phyloP scores from a whole-genome alignment of 176 grass and related monocot species.

The Luzula sylvatica region DNA sequence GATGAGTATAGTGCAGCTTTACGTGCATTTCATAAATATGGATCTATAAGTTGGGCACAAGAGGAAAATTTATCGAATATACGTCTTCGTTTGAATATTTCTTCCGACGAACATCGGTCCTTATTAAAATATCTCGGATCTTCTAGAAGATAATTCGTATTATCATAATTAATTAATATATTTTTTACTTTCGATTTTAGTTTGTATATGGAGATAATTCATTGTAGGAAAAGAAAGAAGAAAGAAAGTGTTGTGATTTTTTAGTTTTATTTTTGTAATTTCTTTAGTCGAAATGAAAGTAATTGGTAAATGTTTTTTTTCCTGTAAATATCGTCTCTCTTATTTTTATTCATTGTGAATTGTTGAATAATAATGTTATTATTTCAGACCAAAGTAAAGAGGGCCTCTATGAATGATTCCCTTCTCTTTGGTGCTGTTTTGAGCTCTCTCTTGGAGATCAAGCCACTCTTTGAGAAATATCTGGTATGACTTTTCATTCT shows the following conservation, averaged over 20 bases:
- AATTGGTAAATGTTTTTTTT: background rate
- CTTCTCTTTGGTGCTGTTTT: constrained; percentile 21
- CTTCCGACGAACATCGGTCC: constrained; percentile 53
- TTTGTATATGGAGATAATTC: constrained; percentile 6
- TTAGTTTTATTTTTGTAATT: constrained; percentile 1
- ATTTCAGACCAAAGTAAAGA: constrained; percentile 19
- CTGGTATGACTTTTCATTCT: constrained; percentile 18
- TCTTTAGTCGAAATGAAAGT: background rate
- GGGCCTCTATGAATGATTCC: constrained; percentile 17
- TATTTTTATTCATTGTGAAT: background rate
- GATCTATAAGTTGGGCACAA: constrained; percentile 52
- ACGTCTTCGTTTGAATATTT: constrained; percentile 48
- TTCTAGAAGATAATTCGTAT: constrained; percentile 12
- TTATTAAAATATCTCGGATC: constrained; percentile 28
- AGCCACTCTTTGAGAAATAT: constrained; percentile 5
- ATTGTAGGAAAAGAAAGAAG: background rate
- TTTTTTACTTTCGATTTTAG: constrained; percentile 2
- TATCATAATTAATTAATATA: too few species aligned
- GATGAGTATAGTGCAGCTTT: constrained; percentile 41
- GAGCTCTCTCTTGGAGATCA: constrained; percentile 14
- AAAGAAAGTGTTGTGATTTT: too few species aligned
- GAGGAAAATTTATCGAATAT: constrained; percentile 45
- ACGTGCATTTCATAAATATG: constrained; percentile 45
- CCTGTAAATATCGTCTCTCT: too few species aligned
- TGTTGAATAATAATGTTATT: constrained; percentile 2